A percentile compares a stretch with the other conserved stretches of the same genome.
These are phyloP conservation scores for Arthrobotrys pseudoclavata DNA, from an alignment of 2,329 filamentous ascomycete species.

Conservation along the genomic window DNA sequence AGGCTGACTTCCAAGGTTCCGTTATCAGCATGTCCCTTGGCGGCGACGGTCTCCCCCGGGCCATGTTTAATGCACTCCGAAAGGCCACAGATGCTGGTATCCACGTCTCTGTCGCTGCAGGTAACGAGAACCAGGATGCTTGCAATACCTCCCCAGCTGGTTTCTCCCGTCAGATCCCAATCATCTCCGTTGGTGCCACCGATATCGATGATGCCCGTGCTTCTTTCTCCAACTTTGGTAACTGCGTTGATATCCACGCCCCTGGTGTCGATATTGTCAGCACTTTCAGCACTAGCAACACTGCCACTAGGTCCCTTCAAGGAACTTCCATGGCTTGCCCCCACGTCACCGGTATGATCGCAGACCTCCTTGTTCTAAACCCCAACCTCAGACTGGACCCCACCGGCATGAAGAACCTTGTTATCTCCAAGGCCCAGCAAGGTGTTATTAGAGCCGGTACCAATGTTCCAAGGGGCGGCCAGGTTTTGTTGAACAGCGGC, in stretches of 20 bases:
- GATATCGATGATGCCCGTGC: conserved; percentile 65
- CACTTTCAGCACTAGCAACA: conserved; percentile 71
- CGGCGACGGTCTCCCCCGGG: conserved; percentile 66
- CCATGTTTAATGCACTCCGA: conserved; percentile 71
- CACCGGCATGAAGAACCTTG: conserved; percentile 60
- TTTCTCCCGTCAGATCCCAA: conserved; percentile 65
- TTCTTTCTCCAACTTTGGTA: conserved; percentile 68
- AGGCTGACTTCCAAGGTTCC: conserved; percentile 64
- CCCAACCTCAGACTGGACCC: conserved; percentile 58
- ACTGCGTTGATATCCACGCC: conserved; percentile 72
- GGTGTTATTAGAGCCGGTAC: conserved; percentile 26
- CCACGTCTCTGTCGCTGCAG: conserved; percentile 67
- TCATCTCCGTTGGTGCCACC: conserved; percentile 67
- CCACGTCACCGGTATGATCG: conserved; percentile 64
- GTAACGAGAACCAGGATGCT: conserved; percentile 65
- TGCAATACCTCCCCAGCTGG: conserved; percentile 65
- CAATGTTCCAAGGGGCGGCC: conserved; percentile 29
- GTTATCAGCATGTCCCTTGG: conserved; percentile 74
- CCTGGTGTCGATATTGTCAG: conserved; percentile 71
- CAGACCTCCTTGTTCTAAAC: conserved; percentile 60
- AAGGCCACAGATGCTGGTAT: conserved; percentile 67
- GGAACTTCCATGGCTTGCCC: conserved; percentile 71
- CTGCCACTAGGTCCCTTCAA: conserved; percentile 69
- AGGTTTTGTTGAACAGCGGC: conserved; percentile 53
- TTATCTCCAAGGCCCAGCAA: conserved; percentile 40